Evolutionary conservation across 805 yeast species (phyloP).

Genomic region (Jamesozyma lodderae): DNA sequence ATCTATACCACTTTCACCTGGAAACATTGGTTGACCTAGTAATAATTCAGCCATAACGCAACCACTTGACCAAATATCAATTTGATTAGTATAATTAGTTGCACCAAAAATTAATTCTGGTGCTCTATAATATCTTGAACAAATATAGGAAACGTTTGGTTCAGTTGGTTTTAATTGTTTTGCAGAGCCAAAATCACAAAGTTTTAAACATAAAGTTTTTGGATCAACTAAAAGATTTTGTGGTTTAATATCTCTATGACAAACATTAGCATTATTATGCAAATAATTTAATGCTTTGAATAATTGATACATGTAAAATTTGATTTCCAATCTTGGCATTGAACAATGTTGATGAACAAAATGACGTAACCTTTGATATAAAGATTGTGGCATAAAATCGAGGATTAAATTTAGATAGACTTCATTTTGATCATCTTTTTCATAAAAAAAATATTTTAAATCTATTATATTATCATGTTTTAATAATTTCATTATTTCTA

Average conservation of each 20-base stretch:
- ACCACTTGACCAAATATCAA: conserved; percentile 96
- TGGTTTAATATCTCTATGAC: conserved; percentile 95
- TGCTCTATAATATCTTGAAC: conserved; percentile 94
- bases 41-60: conserved; percentile 97
- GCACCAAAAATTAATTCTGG: conserved; percentile 98
- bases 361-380: conserved; percentile 83
- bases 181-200: conserved; percentile 96
- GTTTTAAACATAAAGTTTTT: conserved; percentile 68
- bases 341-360: conserved; percentile 61
- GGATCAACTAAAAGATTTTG: conserved; percentile 85
- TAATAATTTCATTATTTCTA: conserved; percentile 88
- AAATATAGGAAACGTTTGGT: conserved; percentile 92
- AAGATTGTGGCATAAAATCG: conserved; percentile 93
- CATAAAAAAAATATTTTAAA: conserved; percentile 80
- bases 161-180: conserved; percentile 82
- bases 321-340: conserved; percentile 87
- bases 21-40: conserved; percentile 93
- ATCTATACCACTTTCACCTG: conserved; percentile 96
- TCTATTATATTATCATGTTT: conserved; percentile 83
- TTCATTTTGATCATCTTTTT: conserved; percentile 44
- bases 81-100: conserved; percentile 89
- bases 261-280: conserved; percentile 62
- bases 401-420: conserved; percentile 81
- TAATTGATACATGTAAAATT: conserved; percentile 72
- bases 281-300: conserved; percentile 71